These are phyloP conservation scores for Starmerella bombi DNA, from an alignment of 805 yeast species.

Conservation along the genomic window DNA sequence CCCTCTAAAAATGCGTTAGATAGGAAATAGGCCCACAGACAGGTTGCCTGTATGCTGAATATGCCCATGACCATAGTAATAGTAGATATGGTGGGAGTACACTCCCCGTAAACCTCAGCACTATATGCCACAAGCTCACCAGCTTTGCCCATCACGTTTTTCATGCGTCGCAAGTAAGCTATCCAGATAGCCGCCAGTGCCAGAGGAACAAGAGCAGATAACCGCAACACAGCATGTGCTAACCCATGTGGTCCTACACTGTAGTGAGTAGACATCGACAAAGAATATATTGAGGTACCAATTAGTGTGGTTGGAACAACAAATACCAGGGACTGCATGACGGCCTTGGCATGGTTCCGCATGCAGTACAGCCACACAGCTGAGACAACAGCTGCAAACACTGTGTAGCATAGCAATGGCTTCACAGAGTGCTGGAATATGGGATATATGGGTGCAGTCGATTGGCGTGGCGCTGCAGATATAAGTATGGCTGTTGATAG, in stretches of 20 bases:
- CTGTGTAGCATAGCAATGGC: conserved; percentile 12
- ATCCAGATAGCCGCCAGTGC: conserved; percentile 18
- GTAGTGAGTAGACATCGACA: conserved; percentile 15
- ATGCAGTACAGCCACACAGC: conserved; percentile 17
- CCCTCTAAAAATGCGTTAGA: conserved; percentile 26
- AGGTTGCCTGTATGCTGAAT: conserved; percentile 25
- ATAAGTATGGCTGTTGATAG: conserved; percentile 19
- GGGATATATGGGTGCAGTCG: conserved; percentile 17
- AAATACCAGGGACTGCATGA: conserved; percentile 16
- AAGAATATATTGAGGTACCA: conserved; percentile 7
- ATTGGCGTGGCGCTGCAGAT: conserved; percentile 2
- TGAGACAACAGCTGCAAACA: conserved; percentile 10
- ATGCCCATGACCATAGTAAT: conserved; percentile 25
- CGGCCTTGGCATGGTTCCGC: conserved; percentile 17
- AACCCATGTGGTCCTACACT: conserved; percentile 13
- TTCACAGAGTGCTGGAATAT: conserved; percentile 14
- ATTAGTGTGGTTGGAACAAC: conserved; percentile 17
- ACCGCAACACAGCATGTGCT: conserved; percentile 19
- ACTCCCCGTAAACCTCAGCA: conserved; percentile 26
- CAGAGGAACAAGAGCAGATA: conserved; percentile 15
- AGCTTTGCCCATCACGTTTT: conserved; percentile 16
- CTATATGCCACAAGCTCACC: conserved; percentile 28
- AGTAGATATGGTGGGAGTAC: conserved; percentile 23
- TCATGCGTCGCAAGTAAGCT: conserved; percentile 14
- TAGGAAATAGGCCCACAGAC: conserved; percentile 29